Evolutionary conservation across 306 rosid species (phyloP), one percentile per base, ranked within the genome.

Genomic region (Pueraria montana): DNA sequence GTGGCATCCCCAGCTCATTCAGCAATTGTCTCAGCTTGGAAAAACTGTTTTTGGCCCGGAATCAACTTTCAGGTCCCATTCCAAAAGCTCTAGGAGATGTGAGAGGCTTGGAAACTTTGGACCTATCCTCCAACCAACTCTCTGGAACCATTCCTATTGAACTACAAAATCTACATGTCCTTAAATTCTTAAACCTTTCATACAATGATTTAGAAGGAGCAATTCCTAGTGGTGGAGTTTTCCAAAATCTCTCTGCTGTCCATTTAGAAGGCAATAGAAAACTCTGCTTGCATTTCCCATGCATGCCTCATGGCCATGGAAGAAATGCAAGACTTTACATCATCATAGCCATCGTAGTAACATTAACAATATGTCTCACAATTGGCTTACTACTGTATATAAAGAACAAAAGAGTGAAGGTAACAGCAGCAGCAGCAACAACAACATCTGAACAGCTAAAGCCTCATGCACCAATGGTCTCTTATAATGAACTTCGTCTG

Each of bases 121-220:
- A 94, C 66, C 84, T 94, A 1, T 94, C 97, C 69, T 89, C 91
- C 49, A 94, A 92, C 91, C 89, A 83, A 81, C 92, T 94, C 64
- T 84, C 89, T 11, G 97, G 97, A 27, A 55, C 85, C 53, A 90
- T 94, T 81, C 98, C 98, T 74, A 2, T 18, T 43, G 89, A 81
- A 64, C 92, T 90, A 36, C 86, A 86, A 87, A 74, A 83, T 1
- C 83, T 91, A 13, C 61, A 18, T 1, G 89, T 17, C 72, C 91
- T 94, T 18, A 45, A 34, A 20, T 66, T 59, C 45, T 88, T 94
- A 72, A 89, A 94, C 84, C 85, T 92, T 3, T 91, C 97, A 40
- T 89, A 82, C 11, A 93, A 93, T 80, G 80, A 89, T 45, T 65
- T 93, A 16, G 97, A 94, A 81, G 98, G 97, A 43, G 74, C 0